Base-by-base conservation (phyloP, 805 yeast species). In the Wickerhamiella bombiphila region DNA sequence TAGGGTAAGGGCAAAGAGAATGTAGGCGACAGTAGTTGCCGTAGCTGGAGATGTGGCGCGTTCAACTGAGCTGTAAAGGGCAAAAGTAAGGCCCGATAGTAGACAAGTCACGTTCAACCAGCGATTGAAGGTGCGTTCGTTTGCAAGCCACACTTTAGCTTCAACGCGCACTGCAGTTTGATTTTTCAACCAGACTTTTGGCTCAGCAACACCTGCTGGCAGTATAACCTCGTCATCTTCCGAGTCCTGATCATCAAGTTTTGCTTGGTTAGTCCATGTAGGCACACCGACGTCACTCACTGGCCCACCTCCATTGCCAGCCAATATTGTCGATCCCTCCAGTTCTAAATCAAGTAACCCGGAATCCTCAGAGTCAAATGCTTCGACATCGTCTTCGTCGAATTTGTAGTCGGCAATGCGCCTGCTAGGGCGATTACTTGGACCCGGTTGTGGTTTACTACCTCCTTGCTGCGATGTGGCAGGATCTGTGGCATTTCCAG, bases 101-200 rank as follows among this genome's bases (percentile, higher is more conserved):
- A 91, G 64, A 0, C 93, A 74, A 11, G 93, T 80, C 17, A 88
- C 88, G 44, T 79, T 85, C 47, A 91, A 66, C 98, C 98, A 91
- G 59, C 93, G 72, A 65, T 82, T 78, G 63, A 86, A 88, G 3
- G 98, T 91, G 58, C 98, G 78, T 63, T 91, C 98, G 55, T 91
- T 91, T 21, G 98, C 98, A 46, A 91, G 68, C 96, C 97, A 91
- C 11, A 91, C 98, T 55, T 91, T 91, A 22, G 97, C 93, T 63
- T 91, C 98, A 41, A 91, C 86, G 59, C 80, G 85, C 39, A 85
- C 72, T 1, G 95, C 91, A 5, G 95, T 94, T 20, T 86, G 76
- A 56, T 85, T 85, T 53, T 86, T 80, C 50, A 88, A 68, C 60
- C 80, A 72, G 22, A 68, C 64, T 19, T 69, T 72, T 39, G 98